Base-by-base conservation (phyloP, 331 rosid genomes). In the Rhamnella rubrinervis region DNA sequence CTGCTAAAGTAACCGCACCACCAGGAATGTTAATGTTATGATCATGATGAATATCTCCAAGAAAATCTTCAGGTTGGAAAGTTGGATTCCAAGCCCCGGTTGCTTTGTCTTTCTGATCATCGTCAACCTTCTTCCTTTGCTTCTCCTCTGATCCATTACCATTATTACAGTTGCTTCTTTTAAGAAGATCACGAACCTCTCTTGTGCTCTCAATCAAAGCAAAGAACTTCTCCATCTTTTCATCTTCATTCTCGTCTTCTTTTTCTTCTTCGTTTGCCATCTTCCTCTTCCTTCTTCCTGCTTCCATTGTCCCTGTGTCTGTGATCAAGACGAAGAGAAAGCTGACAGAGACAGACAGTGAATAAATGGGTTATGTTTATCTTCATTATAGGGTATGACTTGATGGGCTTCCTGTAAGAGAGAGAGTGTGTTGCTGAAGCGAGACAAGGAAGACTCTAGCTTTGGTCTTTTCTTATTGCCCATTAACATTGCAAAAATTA, bases 31-130 rank as follows among this genome's bases (percentile, higher is more conserved):
- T 47, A 16, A 37, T 63, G 63, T 58, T 71, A 46, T 8, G 55
- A 13, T 47, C 49, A 41, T 59, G 65, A 59, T 40, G 66, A 44
- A 21, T 77, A 55, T 53, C 74, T 40, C 77, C 84, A 26, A 79
- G 71, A 82, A 93, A 90, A 73, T 93, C 98, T 72, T 90, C 90
- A 12, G 88, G 88, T 61, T 80, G 83, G 66, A 93, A 93, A 52
- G 68, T 73, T 9, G 95, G 98, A 39, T 70, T 79, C 98, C 98
- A 90, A 56, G 78, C 46, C 8, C 76, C 72, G 51, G 23, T 62
- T 7, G 15, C 71, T 49, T 76, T 80, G 13, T 59, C 70, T 16
- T 44, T 35, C 0, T 67, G 74, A 10, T 50, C 61, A 37, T 55
- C 64, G 5, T 28, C 15, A 55, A 63, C 60, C 55, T 25, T 74